Base-by-base conservation (phyloP, 2,329 filamentous ascomycete species). In the Xylaria sp. region DNA sequence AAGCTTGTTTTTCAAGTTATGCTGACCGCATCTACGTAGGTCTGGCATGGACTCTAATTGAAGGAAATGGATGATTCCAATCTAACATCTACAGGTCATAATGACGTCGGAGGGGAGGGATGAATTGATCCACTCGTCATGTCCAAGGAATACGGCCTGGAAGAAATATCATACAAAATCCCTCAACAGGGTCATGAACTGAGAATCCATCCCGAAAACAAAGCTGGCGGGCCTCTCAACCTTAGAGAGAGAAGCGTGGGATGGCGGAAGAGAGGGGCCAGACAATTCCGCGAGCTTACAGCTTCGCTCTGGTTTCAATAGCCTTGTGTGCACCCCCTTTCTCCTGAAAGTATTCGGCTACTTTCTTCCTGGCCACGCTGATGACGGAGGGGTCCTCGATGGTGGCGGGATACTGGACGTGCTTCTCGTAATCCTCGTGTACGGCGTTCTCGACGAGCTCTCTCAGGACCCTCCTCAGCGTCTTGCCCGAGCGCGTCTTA, bases 401-500 rank as follows among this genome's bases (percentile, higher is more conserved):
- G 3, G 94, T 97, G 32, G 91, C 92, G 9, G 94, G 94, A 55
- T 95, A 88, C 70, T 85, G 85, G 1, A 97, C 91, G 57, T 88
- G 84, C 78, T 89, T 91, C 18, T 91, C 90, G 74, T 91, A 91
- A 32, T 94, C 88, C 0, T 88, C 92, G 69, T 91, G 87, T 5
- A 91, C 89, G 0, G 89, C 94, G 77, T 97, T 93, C 82, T 98
- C 94, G 18, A 97, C 82, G 73, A 98, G 82, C 81, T 97, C 93
- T 39, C 93, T 86, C 78, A 98, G 81, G 39, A 97, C 93, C 28
- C 94, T 85, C 3, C 94, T 86, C 68, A 98, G 81, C 4, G 94
- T 97, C 86, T 98, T 98, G 34, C 95, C 95, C n/a, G 91, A 94
- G 34, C 94, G 83, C 18, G 95, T 98, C 84, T 94, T 94, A 6